Evolutionary conservation across 2,329 filamentous ascomycete genomes (phyloP), one percentile per base, ranked within the genome.

Genomic region (Alternaria sp.): DNA sequence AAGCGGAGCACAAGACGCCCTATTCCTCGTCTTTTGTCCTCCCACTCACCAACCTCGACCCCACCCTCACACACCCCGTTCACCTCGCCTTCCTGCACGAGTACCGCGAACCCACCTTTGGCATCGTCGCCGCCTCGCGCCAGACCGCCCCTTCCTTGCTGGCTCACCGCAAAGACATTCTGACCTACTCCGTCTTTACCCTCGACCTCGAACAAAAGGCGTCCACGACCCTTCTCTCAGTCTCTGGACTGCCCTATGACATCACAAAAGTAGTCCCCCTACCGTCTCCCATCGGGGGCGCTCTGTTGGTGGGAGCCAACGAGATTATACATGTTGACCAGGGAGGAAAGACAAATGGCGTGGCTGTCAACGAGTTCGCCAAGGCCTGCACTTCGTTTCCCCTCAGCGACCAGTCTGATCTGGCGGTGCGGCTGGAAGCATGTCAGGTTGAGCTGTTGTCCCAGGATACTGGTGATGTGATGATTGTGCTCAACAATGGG

Each of bases 101-200:
- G 82, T 99, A 99, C 80, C 90, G 95, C 78, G 95, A 98, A 80
- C 94, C 95, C 12, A 99, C 95, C 0, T 97, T 99, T 81, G 95
- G 94, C 58, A 94, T 99, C 62, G 84, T 99, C 43, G 95, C 93
- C 48, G 92, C 94, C 2, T 89, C 89, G 54, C 83, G 88, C 65
- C 85, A 89, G 36, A 88, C 90, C 14, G 94, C 93, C n/a, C 85
- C 86, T 57, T 90, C 92, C 3, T 83, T 98, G 54, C 80, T 90
- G 27, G 81, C 86, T 64, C 91, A 93, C 72, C 87, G 93, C 66
- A 95, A 90, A 74, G 95, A 99, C 76, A 88, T 92, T 69, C 83
- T 97, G 49, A 90, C 89, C 18, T 99, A 97, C 81, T 93, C 93
- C 74, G 94, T 99, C 63, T 97, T 97, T 74, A 97, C 95, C 0